These are phyloP conservation scores for Henckelia pumila DNA, from an alignment of 257 asterid genomes.

Conservation along the genomic window DNA sequence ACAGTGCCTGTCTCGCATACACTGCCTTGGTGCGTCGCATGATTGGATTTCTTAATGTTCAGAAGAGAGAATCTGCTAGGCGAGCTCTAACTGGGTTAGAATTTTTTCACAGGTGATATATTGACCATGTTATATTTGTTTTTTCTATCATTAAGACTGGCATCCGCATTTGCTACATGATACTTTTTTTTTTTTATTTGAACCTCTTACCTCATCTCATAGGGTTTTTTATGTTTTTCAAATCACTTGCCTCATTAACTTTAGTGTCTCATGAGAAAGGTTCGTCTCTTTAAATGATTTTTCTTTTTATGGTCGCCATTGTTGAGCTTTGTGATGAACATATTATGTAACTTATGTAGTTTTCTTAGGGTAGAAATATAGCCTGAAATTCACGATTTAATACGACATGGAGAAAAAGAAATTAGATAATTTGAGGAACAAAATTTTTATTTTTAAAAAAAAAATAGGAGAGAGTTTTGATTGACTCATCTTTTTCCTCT, in stretches of 20 bases:
- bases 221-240: neutral
- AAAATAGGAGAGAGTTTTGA: neutral
- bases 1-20: conserved; percentile 95
- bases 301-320: neutral
- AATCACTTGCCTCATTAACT: neutral
- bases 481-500: conserved; percentile 13
- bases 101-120: conserved; percentile 76
- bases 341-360: no score
- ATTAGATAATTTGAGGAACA: no score
- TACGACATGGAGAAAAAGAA: no score
- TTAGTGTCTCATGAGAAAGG: neutral
- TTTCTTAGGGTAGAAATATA: no score
- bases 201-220: neutral
- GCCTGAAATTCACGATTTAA: no score
- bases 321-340: no score
- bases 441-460: no score
- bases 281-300: no score
- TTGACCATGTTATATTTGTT: conserved; percentile 6
- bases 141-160: neutral
- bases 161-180: conserved; percentile 14
- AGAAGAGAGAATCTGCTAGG: conserved; percentile 87
- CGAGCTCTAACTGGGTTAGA: conserved; percentile 91
- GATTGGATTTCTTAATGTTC: conserved; percentile 93
- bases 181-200: conserved; percentile 14
- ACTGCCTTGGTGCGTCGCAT: conserved; percentile 95